Base-by-base conservation (phyloP, 257 asterid species). In the Salvia rosmarinus region DNA sequence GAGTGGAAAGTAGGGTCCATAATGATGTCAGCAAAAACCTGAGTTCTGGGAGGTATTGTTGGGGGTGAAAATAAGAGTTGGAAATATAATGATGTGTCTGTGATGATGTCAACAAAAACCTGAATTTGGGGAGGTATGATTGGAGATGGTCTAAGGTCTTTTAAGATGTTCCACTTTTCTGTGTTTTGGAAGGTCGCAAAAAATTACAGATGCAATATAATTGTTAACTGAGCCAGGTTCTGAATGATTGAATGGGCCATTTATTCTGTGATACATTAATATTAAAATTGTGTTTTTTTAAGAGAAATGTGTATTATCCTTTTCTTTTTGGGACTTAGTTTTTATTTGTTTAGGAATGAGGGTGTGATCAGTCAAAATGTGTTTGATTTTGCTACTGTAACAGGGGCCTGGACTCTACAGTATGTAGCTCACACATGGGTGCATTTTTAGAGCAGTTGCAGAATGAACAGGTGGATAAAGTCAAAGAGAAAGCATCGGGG, bases 381-480 rank as follows among this genome's bases (percentile, higher is more conserved):
- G 67, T 44, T 43, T 79, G 70, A 55, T 49, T 58, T 68, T 42
- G 14, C 21, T 73, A n/a, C 52, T 80, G 68, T 79, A 49, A 20
- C 90, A 95, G 99, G 84, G 84, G 86, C 49, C 81, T 91, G 34
- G 97, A 85, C 70, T 65, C 67, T 28, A 82, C 81, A 0, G 98
- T 95, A 51, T 89, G 70, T 57, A 87, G 89, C 87, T 83, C 87
- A 21, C 96, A 88, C 61, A 91, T 95, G 90, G 97, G 86, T 81
- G 88, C 90, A 28, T 95, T 95, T 72, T 78, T 91, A 55, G 90
- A 88, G 84, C 95, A 89, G 66, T 84, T 95, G 55, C 98, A 86
- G 82, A 79, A 63, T 58, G 99, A 95, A 46, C 96, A 84, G 70
- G 77, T 67, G 80, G 83, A 80, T 77, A 85, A 83, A 74, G 74